Base-by-base conservation (phyloP, 352 stramenopile species). In the Pythium aristosporum region DNA sequence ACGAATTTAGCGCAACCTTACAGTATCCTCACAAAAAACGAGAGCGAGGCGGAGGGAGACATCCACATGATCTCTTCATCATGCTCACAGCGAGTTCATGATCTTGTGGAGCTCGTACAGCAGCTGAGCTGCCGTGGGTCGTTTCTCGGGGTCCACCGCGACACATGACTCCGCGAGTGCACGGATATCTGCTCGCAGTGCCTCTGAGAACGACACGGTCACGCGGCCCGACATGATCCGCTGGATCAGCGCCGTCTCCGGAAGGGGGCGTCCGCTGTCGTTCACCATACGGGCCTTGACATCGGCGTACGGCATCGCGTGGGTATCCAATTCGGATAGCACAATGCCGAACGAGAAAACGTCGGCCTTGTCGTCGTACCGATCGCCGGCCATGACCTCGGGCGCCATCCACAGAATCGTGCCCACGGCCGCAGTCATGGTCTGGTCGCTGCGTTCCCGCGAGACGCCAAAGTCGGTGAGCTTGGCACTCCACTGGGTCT, bases 391-490 rank as follows among this genome's bases (percentile, higher is more conserved):
- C 61, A 72, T 68, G n/a, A 72, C 66, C 30, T 72, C 60, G 15
- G 66, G 66, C 8, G 66, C 66, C 66, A 69, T 72, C 66, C 66
- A 72, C 18, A 58, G 36, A 5, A 54, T 43, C 15, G 66, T 63
- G 11, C 66, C 66, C 5, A 72, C 50, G 11, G 42, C 66, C 2
- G 60, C 60, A 1, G 60, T 69, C 60, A 72, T 68, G n/a, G 66
- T 69, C 28, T 57, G 8, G 56, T 77, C 54, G 64, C 62, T 55
- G 20, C 65, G 65, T 28, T 61, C 53, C 6, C 61, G 69, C 13
- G 61, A 75, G 20, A 74, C 69, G 12, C 72, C 72, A 69, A 79
- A 79, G 60, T 77, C 72, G 0, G 55, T 73, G n/a, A 79, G 43
- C 61, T 79, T 79, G 55, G 66, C 72, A 12, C 37, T 46, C 53